Percentiles rank a stretch among this genome's conserved stretches.
Evolutionary conservation across 257 asterid species (phyloP).

Genomic region (Eucommia ulmoides): DNA sequence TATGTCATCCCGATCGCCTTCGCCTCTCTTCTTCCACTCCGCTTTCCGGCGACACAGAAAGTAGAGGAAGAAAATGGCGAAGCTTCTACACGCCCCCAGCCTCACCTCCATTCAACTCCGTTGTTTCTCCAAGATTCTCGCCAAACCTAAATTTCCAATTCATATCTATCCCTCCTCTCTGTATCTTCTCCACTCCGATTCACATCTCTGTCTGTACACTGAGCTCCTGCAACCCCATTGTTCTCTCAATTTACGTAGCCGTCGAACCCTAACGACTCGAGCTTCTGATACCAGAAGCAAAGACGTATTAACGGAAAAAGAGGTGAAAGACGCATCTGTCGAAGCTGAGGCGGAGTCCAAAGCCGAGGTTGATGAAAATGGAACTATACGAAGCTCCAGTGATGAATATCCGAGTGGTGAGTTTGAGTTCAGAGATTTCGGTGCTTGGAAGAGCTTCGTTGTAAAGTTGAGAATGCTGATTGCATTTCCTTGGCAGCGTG

Average conservation of each 20-base stretch:
- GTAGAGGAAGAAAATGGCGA: too few relatives aligned
- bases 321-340: background rate
- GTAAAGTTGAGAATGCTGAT: conserved; percentile 70
- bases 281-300: conserved; percentile 45
- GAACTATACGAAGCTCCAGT: conserved; percentile 12
- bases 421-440: conserved; percentile 49
- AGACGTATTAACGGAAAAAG: conserved; percentile 16
- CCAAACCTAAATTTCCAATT: conserved; percentile 7
- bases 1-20: too few relatives aligned
- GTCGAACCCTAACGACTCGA: conserved; percentile 17
- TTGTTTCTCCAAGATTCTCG: conserved; percentile 16
- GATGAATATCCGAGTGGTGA: conserved; percentile 71
- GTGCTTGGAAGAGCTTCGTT: conserved; percentile 44
- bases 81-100: conserved; percentile 19
- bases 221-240: background rate
- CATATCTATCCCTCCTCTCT: conserved; percentile 10
- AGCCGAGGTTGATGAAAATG: conserved; percentile 10
- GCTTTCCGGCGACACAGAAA: too few relatives aligned
- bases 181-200: background rate
- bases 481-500: conserved; percentile 92
- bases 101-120: conserved; percentile 34
- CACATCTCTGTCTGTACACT: background rate
- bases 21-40: too few relatives aligned
- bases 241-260: background rate
- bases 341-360: conserved; percentile 13